Evolutionary conservation across 805 yeast species (phyloP).

Genomic region (Blastobotrys attinorum): DNA sequence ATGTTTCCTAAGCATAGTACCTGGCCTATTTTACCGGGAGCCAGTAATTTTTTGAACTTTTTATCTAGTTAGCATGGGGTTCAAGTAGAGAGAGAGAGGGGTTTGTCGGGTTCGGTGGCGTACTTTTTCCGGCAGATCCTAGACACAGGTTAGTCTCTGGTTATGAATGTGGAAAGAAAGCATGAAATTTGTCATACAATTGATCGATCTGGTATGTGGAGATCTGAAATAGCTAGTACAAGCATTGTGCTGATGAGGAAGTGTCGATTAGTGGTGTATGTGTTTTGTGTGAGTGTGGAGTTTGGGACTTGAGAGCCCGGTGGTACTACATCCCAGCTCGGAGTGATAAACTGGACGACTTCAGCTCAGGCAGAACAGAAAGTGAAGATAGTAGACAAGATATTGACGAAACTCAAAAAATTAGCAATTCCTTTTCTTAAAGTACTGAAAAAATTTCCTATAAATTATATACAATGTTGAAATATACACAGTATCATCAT

Average conservation of each 20-base stretch:
- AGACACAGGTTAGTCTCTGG: conserved; percentile 9
- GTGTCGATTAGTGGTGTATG: background rate
- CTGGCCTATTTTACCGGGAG: conserved; percentile 80
- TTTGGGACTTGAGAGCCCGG: no score
- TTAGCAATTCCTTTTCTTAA: no score
- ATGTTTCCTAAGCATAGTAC: conserved; percentile 82
- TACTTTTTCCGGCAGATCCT: conserved; percentile 42
- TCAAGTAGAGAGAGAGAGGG: background rate
- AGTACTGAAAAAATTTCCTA: no score
- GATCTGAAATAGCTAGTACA: conserved; percentile 77
- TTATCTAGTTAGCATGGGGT: conserved; percentile 12
- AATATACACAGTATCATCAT: no score
- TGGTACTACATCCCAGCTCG: no score
- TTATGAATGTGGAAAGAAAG: no score
- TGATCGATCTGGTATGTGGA: conserved; percentile 83
- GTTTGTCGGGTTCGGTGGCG: conserved; percentile 4
- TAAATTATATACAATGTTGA: no score
- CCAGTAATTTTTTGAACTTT: conserved; percentile 65
- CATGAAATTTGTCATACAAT: conserved; percentile 35
- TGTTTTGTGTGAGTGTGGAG: background rate
- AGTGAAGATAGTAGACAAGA: no score
- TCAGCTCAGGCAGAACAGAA: no score
- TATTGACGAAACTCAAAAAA: no score
- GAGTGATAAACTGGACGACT: no score
- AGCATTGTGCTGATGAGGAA: no score